A percentile compares a stretch with the other conserved stretches of the same genome.
Evolutionary conservation across 176 grass and related monocot species (phyloP).

Genomic region (Rhynchospora breviuscula): DNA sequence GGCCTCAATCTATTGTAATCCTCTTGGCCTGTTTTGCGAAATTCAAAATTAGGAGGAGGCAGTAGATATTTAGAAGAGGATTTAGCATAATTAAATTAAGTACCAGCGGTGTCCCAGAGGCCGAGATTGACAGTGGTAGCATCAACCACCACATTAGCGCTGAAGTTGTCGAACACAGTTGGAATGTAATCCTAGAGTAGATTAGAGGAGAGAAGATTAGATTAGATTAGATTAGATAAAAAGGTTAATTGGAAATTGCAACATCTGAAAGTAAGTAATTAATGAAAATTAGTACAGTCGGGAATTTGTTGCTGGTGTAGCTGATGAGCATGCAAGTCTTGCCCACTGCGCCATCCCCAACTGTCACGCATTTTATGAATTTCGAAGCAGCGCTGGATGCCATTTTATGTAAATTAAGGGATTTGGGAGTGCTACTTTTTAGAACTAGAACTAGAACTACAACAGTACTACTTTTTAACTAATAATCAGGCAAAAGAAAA

Average conservation of each 20-base stretch:
- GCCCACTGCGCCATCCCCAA: constrained; percentile 95
- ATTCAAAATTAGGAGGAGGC: background rate
- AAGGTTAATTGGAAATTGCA: background rate
- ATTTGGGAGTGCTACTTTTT: no score
- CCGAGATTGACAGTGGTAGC: constrained; percentile 85
- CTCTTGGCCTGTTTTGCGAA: constrained; percentile 62
- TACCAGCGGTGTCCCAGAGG: constrained; percentile 92
- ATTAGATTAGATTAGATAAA: no score
- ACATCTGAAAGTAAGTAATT: no score
- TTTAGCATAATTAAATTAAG: no score
- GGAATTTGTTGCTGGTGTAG: constrained; percentile 98
- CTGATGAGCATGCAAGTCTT: constrained; percentile 99
- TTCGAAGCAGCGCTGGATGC: constrained; percentile 54
- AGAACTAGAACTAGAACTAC: background rate
- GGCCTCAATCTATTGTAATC: constrained; percentile 93
- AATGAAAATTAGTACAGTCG: constrained; percentile 50
- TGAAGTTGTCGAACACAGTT: constrained; percentile 93
- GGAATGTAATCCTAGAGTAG: constrained; percentile 72
- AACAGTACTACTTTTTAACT: background rate
- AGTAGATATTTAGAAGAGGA: background rate
- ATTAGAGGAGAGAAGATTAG: no score
- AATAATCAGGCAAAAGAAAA: constrained; percentile 4
- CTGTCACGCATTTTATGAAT: constrained; percentile 99
- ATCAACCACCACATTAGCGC: constrained; percentile 84
- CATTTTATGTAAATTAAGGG: constrained; percentile 31